Evolutionary conservation across 1,139 yeast species (phyloP), one percentile per base, ranked within the genome.

Genomic region (Debaryomycetaceae sp.): DNA sequence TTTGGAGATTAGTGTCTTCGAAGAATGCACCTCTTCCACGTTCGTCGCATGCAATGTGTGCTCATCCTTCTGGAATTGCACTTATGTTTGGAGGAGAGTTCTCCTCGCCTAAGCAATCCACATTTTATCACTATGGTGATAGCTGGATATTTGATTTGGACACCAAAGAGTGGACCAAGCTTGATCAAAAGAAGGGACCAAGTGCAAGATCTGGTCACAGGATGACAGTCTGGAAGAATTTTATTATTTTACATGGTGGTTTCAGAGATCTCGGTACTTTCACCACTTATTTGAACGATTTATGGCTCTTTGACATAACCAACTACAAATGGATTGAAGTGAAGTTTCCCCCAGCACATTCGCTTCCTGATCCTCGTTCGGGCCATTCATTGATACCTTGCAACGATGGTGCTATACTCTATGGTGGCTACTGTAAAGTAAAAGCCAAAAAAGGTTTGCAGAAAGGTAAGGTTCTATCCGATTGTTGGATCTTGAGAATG

Each of bases 71-170:
- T 2, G 98, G 98, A 6, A 69, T 90, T 1, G 77, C 88, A 24
- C 66, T 93, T 49, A 66, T 93, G 74, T 93, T 89, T 69, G 99
- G 98, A 43, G 99, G 99, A 53, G 99, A 93, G 65, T 93, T 93
- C 57, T 88, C 97, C 1, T 87, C 96, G 6, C 98, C 98, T 2
- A 93, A 91, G 59, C 99, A 93, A 64, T 83, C 90, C 42, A 89
- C 97, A 0, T 93, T 93, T 63, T 95, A 93, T 63, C 99, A 93
- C 65, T 93, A 89, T 62, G 95, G 97, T 17, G 99, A 93, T 59
- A 86, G 97, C 4, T 93, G 98, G 98, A 75, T 91, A 43, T 70
- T 93, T 49, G 98, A 93, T 57, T 80, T 91, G 1, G 82, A 79
- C 31, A 73, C 85, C 13, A 89, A 87, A 57, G 97, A 90, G 65